Evolutionary conservation across 352 stramenopile species (phyloP).

Genomic region (Phytophthora sansomeana): DNA sequence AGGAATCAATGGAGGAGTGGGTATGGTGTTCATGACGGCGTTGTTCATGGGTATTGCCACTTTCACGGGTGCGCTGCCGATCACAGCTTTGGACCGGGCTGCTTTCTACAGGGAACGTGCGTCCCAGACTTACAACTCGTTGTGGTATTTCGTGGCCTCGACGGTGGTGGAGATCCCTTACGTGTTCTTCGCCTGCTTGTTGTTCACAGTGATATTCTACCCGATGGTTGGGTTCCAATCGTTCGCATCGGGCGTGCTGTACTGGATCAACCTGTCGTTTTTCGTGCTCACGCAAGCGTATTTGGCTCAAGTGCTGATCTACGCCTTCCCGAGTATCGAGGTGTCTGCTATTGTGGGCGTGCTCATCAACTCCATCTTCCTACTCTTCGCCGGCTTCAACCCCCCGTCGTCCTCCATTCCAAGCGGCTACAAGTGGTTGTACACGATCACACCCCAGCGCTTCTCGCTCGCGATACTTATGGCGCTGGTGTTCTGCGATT

Average conservation of each 20-base stretch:
- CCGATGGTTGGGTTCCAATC: slow-evolving; percentile 54
- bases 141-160: slow-evolving; percentile 76
- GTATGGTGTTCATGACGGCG: slow-evolving; percentile 79
- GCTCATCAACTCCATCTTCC: slow-evolving; percentile 47
- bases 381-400: slow-evolving; percentile 52
- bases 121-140: slow-evolving; percentile 85
- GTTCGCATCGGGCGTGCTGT: slow-evolving; percentile 43
- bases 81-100: slow-evolving; percentile 44
- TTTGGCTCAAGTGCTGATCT: slow-evolving; percentile 45
- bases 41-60: slow-evolving; percentile 74
- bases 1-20: slow-evolving; percentile 53
- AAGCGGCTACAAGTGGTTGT: slow-evolving; percentile 49
- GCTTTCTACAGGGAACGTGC: slow-evolving; percentile 79
- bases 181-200: slow-evolving; percentile 40
- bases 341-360: slow-evolving; percentile 50
- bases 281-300: slow-evolving; percentile 51
- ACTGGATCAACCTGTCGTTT: slow-evolving; percentile 46
- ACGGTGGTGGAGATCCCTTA: slow-evolving; percentile 84
- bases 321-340: slow-evolving; percentile 43
- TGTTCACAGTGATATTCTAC: slow-evolving; percentile 60
- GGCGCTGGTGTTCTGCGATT: slow-evolving; percentile 42
- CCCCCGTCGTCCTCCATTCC: slow-evolving; percentile 45
- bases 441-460: slow-evolving; percentile 47
- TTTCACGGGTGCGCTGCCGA: slow-evolving; percentile 68
- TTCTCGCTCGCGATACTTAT: slow-evolving; percentile 41